Evolutionary conservation across 352 stramenopile species (phyloP).

Genomic region (Blastocystis sp.): DNA sequence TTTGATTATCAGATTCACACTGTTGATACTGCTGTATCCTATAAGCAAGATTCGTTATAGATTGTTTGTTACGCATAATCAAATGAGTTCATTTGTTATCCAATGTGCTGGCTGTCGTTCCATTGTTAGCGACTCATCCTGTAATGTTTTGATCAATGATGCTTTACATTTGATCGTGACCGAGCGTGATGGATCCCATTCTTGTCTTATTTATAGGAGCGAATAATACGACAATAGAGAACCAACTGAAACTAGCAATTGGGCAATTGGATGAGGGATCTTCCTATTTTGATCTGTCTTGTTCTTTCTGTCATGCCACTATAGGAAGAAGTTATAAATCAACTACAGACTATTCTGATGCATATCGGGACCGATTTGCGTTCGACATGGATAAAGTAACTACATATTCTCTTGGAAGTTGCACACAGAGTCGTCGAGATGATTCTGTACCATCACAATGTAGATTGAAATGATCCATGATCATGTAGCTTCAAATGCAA

Average conservation of each 20-base stretch:
- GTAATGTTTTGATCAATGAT: constrained; percentile 19
- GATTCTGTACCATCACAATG: background rate
- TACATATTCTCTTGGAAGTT: background rate
- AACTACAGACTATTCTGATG: constrained; percentile 32
- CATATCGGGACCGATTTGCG: constrained; percentile 42
- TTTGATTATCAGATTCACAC: constrained; percentile 84
- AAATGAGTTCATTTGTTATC: background rate
- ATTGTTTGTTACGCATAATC: background rate
- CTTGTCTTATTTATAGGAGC: background rate
- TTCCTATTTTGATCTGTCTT: constrained; percentile 39
- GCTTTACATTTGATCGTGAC: background rate
- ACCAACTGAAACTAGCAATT: background rate
- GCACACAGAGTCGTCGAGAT: background rate
- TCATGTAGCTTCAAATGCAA: constrained; percentile 34
- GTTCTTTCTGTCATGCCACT: background rate
- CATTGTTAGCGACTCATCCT: constrained; percentile 15
- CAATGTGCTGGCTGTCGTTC: constrained; percentile 18
- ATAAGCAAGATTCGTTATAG: constrained; percentile 77
- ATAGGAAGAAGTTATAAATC: constrained; percentile 57
- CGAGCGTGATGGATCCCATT: background rate
- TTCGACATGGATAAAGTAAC: constrained; percentile 49
- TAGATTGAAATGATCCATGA: background rate
- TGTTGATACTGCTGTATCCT: constrained; percentile 94
- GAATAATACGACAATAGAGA: background rate
- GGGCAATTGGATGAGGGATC: background rate